A percentile compares a stretch with the other conserved stretches of the same genome.
These are phyloP conservation scores for Didymella lethalis DNA, from an alignment of 2,329 filamentous ascomycete species.

Conservation along the genomic window DNA sequence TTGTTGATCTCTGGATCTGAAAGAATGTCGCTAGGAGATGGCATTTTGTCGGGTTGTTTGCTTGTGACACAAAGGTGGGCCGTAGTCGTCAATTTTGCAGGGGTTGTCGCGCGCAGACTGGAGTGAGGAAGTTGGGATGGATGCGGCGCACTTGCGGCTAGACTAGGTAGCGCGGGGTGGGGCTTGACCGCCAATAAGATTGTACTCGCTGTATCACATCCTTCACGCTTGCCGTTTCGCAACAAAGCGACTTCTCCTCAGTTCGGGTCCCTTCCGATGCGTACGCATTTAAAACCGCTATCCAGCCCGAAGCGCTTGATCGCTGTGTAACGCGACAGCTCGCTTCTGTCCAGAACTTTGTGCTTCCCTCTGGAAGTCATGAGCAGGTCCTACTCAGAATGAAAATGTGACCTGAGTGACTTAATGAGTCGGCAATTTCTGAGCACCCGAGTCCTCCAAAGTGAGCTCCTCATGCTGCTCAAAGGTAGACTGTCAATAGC, in stretches of 20 bases:
- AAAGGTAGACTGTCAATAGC: neutral
- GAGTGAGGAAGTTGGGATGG: slow-evolving; percentile 25
- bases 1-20: slow-evolving; percentile 64
- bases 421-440: neutral
- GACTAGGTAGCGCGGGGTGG: slow-evolving; percentile 16
- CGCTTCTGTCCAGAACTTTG: neutral
- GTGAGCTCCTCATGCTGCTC: neutral
- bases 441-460: neutral
- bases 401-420: neutral
- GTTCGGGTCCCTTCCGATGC: neutral
- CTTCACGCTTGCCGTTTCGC: neutral
- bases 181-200: slow-evolving; percentile 15
- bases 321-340: neutral
- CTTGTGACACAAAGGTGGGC: neutral
- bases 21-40: slow-evolving; percentile 41
- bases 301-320: neutral
- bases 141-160: slow-evolving; percentile 21
- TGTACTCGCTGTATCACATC: neutral
- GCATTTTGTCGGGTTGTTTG: slow-evolving; percentile 30
- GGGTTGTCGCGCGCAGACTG: slow-evolving; percentile 8
- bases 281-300: neutral
- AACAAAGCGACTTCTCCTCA: neutral
- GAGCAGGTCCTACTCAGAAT: neutral
- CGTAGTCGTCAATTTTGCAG: slow-evolving; percentile 11
- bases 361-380: neutral